Base-by-base conservation (phyloP, 2,329 filamentous ascomycete species). In the Ilyonectria mors-panacis region DNA sequence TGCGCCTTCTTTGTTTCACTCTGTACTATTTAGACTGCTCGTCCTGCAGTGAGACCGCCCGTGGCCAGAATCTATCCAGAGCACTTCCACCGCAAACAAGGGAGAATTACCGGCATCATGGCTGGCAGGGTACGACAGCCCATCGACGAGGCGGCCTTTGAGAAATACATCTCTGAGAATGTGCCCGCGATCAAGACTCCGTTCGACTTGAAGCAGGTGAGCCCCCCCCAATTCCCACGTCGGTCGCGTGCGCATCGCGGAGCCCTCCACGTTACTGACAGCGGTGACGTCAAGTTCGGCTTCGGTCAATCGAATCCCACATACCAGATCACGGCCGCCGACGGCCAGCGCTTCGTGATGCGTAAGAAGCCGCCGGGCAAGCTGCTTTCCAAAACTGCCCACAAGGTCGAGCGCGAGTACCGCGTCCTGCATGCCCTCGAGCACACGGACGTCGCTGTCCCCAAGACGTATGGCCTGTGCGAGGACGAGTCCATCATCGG, bases 261-360 rank as follows among this genome's bases (percentile, higher is more conserved):
- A 51, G 48, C 19, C 9, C n/a, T 26, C 37, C 6, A 54, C 62
- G 15, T 56, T 65, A 53, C 61, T 67, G 48, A 60, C 59, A n/a
- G 26, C 48, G 23, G 6, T 65, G 39, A 68, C 59, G 57, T 45
- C 21, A 33, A 28, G 93, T 99, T 98, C 79, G 94, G 95, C 76
- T 98, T 97, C 80, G 96, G 96, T 67, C 96, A 98, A 83, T 97
- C 94, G 65, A 99, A 98, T 80, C 96, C 96, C 50, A 99, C 96
- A 2, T 99, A 98, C 83, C 94, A 95, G 77, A 87, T 98, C 77
- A 97, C 91, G 17, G 91, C 91, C 59, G 86, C 89, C 71, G 86
- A 90, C 78, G 89, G 91, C 58, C 81, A 85, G 73, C 90, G 91
- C 78, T 97, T 92, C 83, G 96, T 99, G 37, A 88, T 98, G 85